Base-by-base conservation (phyloP, 2,329 filamentous ascomycete genomes). In the Harringtonia lauricola region DNA sequence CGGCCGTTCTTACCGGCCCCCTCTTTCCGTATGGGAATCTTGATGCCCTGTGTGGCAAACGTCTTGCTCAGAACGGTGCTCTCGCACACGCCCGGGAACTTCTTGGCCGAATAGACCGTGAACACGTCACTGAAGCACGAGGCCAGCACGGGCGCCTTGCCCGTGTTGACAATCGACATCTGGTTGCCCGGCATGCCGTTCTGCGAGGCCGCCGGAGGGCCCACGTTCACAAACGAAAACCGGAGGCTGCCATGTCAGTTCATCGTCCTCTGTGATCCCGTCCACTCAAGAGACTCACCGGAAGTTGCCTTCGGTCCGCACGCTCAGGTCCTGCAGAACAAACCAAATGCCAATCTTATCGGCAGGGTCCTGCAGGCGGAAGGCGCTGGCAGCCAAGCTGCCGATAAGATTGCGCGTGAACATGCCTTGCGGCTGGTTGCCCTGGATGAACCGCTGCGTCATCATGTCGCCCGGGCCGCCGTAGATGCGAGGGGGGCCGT, bases 61-160 rank as follows among this genome's bases (percentile, higher is more conserved):
- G 80, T 86, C 62, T 94, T 95, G 71, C 89, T 95, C 17, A 96
- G 67, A 4, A 79, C 65, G 0, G 92, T 98, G 61, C 85, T 94
- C 60, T 96, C 90, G 46, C 94, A 95, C 1, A 98, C 92, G 34
- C 92, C 92, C 0, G 92, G 92, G 62, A 98, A 98, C 57, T 95
- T 95, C 72, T 98, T 98, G 39, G 92, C 92, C 3, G 86, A 94
- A 64, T 83, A 96, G 26, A 98, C 92, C 43, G 87, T 86, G 68
- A 98, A 96, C 3, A 80, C 74, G 5, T 94, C 84, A 39, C 86
- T 94, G 64, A 90, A 96, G 54, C 80, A 82, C 9, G 81, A 83
- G 1, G 90, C 88, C 17, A 96, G 73, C 13, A 95, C 83, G 0
- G 86, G 86, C 0, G 86, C 85, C 49, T 79, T 81, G 44, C 81